A percentile compares a stretch with the other conserved stretches of the same genome.
Conservation (phyloP, 257 asterid species). For the Ajuga chamaepitys region DNA sequence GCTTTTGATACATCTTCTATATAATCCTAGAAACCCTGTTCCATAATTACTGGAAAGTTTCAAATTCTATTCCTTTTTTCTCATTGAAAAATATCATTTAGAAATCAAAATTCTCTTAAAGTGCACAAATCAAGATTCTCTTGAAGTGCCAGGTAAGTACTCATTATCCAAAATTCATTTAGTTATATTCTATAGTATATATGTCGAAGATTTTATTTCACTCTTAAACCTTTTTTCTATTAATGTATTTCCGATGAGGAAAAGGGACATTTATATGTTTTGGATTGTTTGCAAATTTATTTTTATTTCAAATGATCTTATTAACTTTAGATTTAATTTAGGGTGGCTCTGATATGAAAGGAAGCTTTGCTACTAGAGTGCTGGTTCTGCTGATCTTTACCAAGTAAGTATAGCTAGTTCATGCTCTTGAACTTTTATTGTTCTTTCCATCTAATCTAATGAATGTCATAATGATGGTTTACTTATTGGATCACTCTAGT, state of each 20-base stretch:
- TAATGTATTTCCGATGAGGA: too few relatives aligned
- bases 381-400: constrained; percentile 94
- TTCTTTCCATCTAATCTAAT: not conserved
- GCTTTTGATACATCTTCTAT: not conserved
- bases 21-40: not conserved
- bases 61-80: not conserved
- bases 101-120: not conserved
- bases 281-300: too few relatives aligned
- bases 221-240: too few relatives aligned
- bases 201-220: too few relatives aligned
- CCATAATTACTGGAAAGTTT: not conserved
- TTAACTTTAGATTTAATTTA: constrained; percentile 15
- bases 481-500: not conserved
- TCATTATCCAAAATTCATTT: not conserved
- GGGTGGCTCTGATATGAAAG: constrained; percentile 92
- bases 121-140: not conserved
- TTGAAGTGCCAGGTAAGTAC: too few relatives aligned
- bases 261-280: too few relatives aligned
- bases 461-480: not conserved
- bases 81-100: not conserved
- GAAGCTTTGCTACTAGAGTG: constrained; percentile 69
- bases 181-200: too few relatives aligned
- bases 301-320: not conserved
- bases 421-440: not conserved
- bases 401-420: constrained; percentile 37